phyloP scores from a whole-genome alignment of 805 yeast species.

The Saturnispora dispora region DNA sequence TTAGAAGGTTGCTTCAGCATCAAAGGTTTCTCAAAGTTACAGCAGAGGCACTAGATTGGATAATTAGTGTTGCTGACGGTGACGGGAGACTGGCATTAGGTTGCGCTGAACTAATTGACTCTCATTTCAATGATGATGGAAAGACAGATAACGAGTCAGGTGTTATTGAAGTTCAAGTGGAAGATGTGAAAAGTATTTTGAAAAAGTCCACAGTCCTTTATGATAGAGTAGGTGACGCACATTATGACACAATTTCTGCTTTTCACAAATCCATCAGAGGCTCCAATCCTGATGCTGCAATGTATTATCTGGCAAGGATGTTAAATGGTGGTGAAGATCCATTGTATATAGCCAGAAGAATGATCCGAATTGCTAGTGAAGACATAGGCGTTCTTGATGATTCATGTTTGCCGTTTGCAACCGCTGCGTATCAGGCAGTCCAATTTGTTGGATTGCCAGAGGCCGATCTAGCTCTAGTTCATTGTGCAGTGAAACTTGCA shows the following conservation, averaged over 20 bases:
- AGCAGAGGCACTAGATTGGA: conserved; percentile 51
- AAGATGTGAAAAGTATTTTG: conserved; percentile 33
- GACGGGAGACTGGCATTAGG: conserved; percentile 84
- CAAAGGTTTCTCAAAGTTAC: conserved; percentile 44
- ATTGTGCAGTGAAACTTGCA: conserved; percentile 87
- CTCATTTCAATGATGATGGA: conserved; percentile 30
- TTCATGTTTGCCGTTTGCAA: conserved; percentile 74
- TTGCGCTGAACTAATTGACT: conserved; percentile 63
- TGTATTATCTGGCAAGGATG: conserved; percentile 84
- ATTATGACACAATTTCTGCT: conserved; percentile 92
- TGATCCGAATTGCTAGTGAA: conserved; percentile 93
- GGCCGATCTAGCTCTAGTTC: conserved; percentile 80
- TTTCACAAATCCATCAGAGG: conserved; percentile 92
- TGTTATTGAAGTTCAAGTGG: conserved; percentile 30
- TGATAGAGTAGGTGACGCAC: conserved; percentile 84
- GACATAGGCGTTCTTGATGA: conserved; percentile 87
- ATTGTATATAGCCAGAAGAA: conserved; percentile 74
- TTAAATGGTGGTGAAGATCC: conserved; percentile 92
- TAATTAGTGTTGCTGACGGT: conserved; percentile 73
- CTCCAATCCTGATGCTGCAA: conserved; percentile 78
- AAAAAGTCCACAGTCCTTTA: conserved; percentile 52
- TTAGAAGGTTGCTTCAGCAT: conserved; percentile 44
- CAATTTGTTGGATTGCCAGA: conserved; percentile 94
- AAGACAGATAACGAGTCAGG: background rate
- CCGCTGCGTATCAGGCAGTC: conserved; percentile 76